Evolutionary conservation across 441 rosid genomes (phyloP), one percentile per base, ranked within the genome.

Genomic region (Adansonia madagascariensis): DNA sequence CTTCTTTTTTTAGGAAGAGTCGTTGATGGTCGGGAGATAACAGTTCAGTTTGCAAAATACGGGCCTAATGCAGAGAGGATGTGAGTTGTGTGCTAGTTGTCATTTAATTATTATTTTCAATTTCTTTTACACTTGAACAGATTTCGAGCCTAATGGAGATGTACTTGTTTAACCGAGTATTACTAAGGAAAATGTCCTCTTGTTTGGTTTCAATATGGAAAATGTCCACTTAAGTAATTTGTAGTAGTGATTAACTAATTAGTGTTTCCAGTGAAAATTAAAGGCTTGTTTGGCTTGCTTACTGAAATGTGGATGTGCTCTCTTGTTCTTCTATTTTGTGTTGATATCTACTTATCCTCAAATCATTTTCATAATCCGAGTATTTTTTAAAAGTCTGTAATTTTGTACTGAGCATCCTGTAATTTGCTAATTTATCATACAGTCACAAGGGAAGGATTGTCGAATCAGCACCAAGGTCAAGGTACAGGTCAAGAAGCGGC

Each of bases 21-120:
- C 61, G 95, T 91, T 60, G 95, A 90, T 82, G 92, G 95, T 71
- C 82, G 94, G 74, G 95, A 91, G 75, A 91, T 91, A 46, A 88
- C 86, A 31, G 95, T 91, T 80, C 95, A 91, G 18, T 90, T 91
- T 79, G 94, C 95, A 2, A 91, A 91, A 64, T 90, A 91, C 64
- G 94, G 95, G 35, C 95, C 95, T 15, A 87, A 90, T 86, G 94
- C 95, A 41, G 95, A 91, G 80, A 82, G 80, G 78, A 88, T 90
- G 95, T 90, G 81, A 84, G 91, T 76, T 50, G 47, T 41, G 5
- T 6, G 44, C 71, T 56, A 14, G 53, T 68, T 31, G 57, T 49
- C 46, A 41, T 56, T 79, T 10, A 15, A n/a, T 72, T 55, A 17
- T 17, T 39, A 57, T 14, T 35, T 35, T 3, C 10, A 2, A 6